These are phyloP conservation scores for Mayamaea pseudoterrestris DNA, from an alignment of 108 stramenopile species.

Conservation along the genomic window DNA sequence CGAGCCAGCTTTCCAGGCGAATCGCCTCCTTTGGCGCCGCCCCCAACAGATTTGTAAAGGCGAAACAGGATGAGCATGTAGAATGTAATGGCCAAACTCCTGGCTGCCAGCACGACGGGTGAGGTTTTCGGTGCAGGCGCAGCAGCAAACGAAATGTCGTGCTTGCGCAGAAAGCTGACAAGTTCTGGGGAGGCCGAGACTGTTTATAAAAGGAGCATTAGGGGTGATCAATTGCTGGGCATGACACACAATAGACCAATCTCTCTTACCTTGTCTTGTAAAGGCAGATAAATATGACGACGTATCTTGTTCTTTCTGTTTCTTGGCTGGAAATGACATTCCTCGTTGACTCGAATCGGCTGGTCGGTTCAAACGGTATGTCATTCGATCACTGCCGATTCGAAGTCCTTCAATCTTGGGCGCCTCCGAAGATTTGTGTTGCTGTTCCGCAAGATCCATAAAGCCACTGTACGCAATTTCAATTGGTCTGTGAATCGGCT, in stretches of 20 bases:
- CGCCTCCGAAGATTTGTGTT: background rate
- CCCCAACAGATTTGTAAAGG: constrained; percentile 46
- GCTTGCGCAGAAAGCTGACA: constrained; percentile 30
- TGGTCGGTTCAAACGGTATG: constrained; percentile 27
- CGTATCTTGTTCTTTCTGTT: constrained; percentile 16
- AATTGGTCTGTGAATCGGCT: too few relatives aligned
- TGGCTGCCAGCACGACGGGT: constrained; percentile 14
- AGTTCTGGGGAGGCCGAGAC: constrained; percentile 49
- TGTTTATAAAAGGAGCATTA: constrained; percentile 47
- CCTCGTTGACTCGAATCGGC: background rate
- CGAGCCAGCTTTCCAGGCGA: constrained; percentile 58
- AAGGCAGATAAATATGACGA: constrained; percentile 14
- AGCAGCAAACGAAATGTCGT: constrained; percentile 53
- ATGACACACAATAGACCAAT: constrained; percentile 5
- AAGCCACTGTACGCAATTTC: constrained; percentile 62
- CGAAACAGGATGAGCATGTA: constrained; percentile 51
- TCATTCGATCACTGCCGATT: constrained; percentile 42
- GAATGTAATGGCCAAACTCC: constrained; percentile 35
- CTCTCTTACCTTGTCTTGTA: constrained; percentile 17
- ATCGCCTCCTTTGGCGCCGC: constrained; percentile 21
- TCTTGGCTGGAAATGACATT: background rate
- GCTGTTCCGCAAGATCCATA: constrained; percentile 46
- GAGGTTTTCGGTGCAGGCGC: constrained; percentile 30
- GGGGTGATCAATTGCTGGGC: constrained; percentile 11
- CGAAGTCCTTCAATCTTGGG: constrained; percentile 32